Conservation (phyloP, 2,329 filamentous ascomycete species). For the Apiospora aurea region DNA sequence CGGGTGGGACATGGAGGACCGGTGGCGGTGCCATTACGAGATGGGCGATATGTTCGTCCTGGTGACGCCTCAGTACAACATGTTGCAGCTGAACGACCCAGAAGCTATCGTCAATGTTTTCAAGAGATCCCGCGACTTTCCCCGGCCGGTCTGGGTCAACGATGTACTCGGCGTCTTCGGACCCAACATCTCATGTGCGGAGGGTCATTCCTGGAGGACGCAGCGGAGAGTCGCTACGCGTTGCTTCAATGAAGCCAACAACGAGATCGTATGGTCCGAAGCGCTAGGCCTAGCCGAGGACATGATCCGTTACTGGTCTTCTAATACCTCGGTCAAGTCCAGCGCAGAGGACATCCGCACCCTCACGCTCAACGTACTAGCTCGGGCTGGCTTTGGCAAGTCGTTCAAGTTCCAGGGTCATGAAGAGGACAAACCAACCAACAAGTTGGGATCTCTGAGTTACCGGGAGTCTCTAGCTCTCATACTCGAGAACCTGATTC, state of each 20-base stretch:
- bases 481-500: constrained; percentile 41
- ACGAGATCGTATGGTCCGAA: constrained; percentile 41
- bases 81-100: constrained; percentile 30
- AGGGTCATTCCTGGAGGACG: constrained; percentile 31
- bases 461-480: constrained; percentile 40
- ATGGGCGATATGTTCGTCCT: constrained; percentile 36
- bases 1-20: constrained; percentile 39
- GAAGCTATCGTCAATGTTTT: constrained; percentile 27
- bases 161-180: background rate
- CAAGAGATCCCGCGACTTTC: constrained; percentile 31
- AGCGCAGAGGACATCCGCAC: constrained; percentile 38
- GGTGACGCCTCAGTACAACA: constrained; percentile 30
- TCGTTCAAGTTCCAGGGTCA: constrained; percentile 40
- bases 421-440: constrained; percentile 31
- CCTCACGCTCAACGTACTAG: constrained; percentile 39
- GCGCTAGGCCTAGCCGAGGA: constrained; percentile 33
- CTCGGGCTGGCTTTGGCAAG: constrained; percentile 41
- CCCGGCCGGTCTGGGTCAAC: constrained; percentile 27
- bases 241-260: constrained; percentile 42
- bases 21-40: constrained; percentile 35
- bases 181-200: background rate
- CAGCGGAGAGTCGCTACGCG: constrained; percentile 37
- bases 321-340: constrained; percentile 30
- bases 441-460: constrained; percentile 27
- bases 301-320: constrained; percentile 41